Base-by-base conservation (phyloP, 768 basidiomycete species). In the Fibroporia radiculosa region DNA sequence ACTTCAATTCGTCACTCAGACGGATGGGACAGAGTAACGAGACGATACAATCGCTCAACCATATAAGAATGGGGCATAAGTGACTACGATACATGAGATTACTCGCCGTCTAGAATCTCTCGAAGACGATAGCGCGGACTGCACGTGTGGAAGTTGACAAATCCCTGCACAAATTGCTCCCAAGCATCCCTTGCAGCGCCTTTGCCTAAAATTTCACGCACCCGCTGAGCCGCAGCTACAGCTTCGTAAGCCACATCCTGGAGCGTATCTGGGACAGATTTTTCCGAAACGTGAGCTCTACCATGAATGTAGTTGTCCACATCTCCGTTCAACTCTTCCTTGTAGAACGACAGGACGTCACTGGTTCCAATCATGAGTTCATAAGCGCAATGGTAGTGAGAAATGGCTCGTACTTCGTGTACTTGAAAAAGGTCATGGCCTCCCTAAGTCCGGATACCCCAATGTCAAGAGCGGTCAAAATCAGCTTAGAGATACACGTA, bases 321-420 rank as follows among this genome's bases (percentile, higher is more conserved):
- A 10, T 54, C 53, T 11, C 42, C 26, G n/a, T 19, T 47, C 2
- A 49, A 34, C 22, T 49, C 49, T 26, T 54, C 53, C 29, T 54
- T 54, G 42, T 54, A 54, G 29, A 54, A 54, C 1, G 50, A 51
- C 4, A 54, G 34, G 16, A 50, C 51, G 45, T 33, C 5, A 8
- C 28, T 24, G 16, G n/a, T n/a, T 18, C 6, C 8, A 14, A 4
- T 12, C 13, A 20, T 45, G 11, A 27, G 28, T 10, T 11, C 14
- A 38, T n/a, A 10, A 13, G 6, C 3, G 39, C 4, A 34, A 14
- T 29, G 10, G 27, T 8, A 31, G 32, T 6, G 20, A 10, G 11
- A 6, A 46, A n/a, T n/a, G 14, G 11, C 12, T 59, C 66, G 42
- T 19, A 71, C 71, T 72, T 72, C 39, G 48, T 56, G 19, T 63